phyloP scores from a whole-genome alignment of 2,329 filamentous ascomycete genomes.

The Aspergillus candidus region DNA sequence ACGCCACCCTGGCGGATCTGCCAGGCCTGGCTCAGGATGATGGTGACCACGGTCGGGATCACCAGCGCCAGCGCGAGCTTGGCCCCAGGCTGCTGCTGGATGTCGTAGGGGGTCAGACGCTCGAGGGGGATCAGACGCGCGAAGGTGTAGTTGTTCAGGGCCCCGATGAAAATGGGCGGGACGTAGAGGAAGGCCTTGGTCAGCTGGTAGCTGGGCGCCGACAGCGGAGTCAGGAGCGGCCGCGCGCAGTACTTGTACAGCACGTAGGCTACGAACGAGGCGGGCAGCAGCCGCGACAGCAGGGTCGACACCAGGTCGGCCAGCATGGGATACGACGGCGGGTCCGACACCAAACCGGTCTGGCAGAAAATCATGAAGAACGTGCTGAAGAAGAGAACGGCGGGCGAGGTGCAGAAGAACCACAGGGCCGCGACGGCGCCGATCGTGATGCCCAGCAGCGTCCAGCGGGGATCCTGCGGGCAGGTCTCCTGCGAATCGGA shows the following conservation, averaged over 20 bases:
- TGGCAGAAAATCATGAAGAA: conserved; percentile 85
- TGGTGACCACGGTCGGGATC: conserved; percentile 60
- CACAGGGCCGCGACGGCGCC: conserved; percentile 72
- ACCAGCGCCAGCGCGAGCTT: conserved; percentile 75
- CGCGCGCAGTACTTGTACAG: conserved; percentile 78
- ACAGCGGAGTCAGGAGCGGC: conserved; percentile 65
- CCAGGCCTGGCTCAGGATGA: conserved; percentile 72
- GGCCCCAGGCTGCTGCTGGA: conserved; percentile 82
- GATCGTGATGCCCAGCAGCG: conserved; percentile 71
- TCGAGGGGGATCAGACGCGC: conserved; percentile 81
- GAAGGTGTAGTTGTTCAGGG: conserved; percentile 91
- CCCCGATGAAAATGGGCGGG: conserved; percentile 82
- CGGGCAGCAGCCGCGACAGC: conserved; percentile 76
- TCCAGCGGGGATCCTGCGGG: conserved; percentile 76
- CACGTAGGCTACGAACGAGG: conserved; percentile 79
- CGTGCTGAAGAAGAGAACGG: conserved; percentile 75
- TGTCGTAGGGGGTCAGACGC: conserved; percentile 83
- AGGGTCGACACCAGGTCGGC: conserved; percentile 69
- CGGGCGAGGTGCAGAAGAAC: conserved; percentile 71
- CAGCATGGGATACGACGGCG: conserved; percentile 63
- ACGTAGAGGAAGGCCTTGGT: conserved; percentile 90
- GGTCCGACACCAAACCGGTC: conserved; percentile 82
- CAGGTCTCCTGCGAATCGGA: conserved; percentile 50
- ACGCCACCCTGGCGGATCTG: conserved; percentile 80
- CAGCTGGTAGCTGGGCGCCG: conserved; percentile 56